phyloP scores from a whole-genome alignment of 306 rosid genomes.

The Cucurbita ficifolia region DNA sequence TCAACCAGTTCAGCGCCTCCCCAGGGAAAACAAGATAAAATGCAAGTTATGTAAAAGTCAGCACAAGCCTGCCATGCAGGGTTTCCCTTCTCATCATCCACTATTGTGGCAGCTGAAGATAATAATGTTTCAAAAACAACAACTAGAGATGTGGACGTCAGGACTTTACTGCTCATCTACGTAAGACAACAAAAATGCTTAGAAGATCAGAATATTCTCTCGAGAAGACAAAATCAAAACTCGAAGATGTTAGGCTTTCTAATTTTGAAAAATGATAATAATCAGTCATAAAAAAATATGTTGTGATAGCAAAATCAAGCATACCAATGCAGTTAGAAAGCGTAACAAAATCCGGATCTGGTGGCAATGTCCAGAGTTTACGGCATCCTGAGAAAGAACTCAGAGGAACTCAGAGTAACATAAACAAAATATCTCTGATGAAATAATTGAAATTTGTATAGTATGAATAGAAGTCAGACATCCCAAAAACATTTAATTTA shows the following conservation, averaged over 20 bases:
- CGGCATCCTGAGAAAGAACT: slow-evolving; percentile 45
- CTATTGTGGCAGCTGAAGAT: slow-evolving; percentile 94
- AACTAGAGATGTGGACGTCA: slow-evolving; percentile 73
- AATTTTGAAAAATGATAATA: not conserved
- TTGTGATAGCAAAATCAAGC: slow-evolving; percentile 10
- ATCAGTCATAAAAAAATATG: not conserved
- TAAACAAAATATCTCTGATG: not conserved
- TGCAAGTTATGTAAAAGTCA: slow-evolving; percentile 81
- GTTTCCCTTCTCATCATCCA: slow-evolving; percentile 94
- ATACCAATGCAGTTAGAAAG: slow-evolving; percentile 78
- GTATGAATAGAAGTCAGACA: too few relatives aligned
- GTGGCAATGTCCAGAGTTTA: slow-evolving; percentile 63
- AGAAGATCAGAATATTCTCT: not conserved
- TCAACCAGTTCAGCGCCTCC: slow-evolving; percentile 93
- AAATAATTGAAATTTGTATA: not conserved
- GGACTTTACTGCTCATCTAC: slow-evolving; percentile 92
- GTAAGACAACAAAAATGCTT: slow-evolving; percentile 2
- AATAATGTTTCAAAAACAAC: slow-evolving; percentile 74
- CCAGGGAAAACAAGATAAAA: slow-evolving; percentile 94
- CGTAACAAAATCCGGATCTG: slow-evolving; percentile 66
- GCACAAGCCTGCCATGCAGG: slow-evolving; percentile 97
- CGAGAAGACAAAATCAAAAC: not conserved
- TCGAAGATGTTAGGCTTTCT: not conserved
- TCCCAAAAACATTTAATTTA: too few relatives aligned
- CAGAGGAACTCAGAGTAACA: too few relatives aligned